A percentile compares a stretch with the other conserved stretches of the same genome.
Conservation (phyloP, 129 eudicot genomes). For the Tagetes erecta region DNA sequence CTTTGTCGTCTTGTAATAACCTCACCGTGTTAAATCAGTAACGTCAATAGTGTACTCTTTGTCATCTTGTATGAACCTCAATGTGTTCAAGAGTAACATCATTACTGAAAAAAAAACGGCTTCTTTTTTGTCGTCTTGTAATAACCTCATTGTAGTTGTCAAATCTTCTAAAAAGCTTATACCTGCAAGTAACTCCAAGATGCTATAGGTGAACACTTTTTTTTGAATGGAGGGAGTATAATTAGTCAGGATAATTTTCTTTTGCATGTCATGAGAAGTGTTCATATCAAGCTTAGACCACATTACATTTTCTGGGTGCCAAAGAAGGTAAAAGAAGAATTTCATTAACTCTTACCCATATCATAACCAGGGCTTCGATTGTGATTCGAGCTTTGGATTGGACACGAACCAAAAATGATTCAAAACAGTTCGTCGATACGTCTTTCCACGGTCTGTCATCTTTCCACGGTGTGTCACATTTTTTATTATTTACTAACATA, state of each 20-base stretch:
- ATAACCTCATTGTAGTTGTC: background rate
- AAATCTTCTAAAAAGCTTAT: conserved; percentile 6
- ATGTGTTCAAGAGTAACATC: too few species aligned
- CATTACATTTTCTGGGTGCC: background rate
- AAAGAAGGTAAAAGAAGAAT: too few species aligned
- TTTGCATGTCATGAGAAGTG: background rate
- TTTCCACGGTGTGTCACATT: conserved; percentile 30
- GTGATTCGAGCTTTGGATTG: conserved; percentile 31
- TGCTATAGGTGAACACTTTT: conserved; percentile 2
- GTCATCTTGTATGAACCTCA: too few species aligned
- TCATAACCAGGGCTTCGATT: conserved; percentile 22
- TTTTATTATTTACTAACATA: conserved; percentile 8
- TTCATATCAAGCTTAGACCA: conserved; percentile 5
- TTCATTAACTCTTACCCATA: conserved; percentile 12
- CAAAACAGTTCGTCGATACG: conserved; percentile 26
- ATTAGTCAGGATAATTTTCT: conserved; percentile 6
- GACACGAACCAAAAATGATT: conserved; percentile 25
- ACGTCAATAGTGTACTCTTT: too few species aligned
- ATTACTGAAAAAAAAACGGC: too few species aligned
- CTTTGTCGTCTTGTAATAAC: too few species aligned
- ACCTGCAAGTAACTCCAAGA: background rate
- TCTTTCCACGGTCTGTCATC: conserved; percentile 30
- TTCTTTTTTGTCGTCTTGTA: too few species aligned
- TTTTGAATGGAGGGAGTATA: background rate
- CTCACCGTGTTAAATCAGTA: too few species aligned